Evolutionary conservation across 2,329 filamentous ascomycete genomes (phyloP), one percentile per base, ranked within the genome.

Genomic region (Neonectria hederae): DNA sequence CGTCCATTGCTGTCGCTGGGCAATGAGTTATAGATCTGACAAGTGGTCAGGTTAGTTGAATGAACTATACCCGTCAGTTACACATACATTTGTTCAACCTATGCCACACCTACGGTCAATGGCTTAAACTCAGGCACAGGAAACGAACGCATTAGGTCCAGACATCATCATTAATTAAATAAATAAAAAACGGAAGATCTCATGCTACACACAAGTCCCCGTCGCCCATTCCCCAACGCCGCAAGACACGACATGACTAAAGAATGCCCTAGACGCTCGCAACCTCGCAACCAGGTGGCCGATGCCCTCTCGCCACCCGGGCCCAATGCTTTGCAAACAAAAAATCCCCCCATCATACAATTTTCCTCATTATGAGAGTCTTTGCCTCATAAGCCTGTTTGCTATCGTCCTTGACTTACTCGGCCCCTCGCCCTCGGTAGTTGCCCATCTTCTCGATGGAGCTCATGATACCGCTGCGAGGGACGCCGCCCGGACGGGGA

Each of bases 361-460:
- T 68, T 64, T 65, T 65, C 69, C 64, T 68, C 68, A 52, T 58
- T 62, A 58, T 72, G 64, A 71, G 57, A 72, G 59, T 72, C 72
- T 54, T 63, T 55, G 57, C 63, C 54, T 62, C 65, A 58, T 63
- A 42, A 40, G 57, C 60, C 62, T 56, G 14, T 61, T 61, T 21
- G 38, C 52, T 43, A 49, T 32, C 24, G 40, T 42, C 48, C 22
- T 35, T 22, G n/a, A 45, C 38, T 65, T 66, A 76, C 59, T 77
- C 75, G 19, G 64, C 69, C 28, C 65, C 81, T 45, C 83, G 80
- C 9, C 83, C 81, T 14, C 84, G 77, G 69, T 88, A 83, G 71
- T 84, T 89, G 10, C 93, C 93, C 93, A 97, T 97, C 79, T 90
- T 89, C 83, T 97, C 93, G 76, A 97, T 96, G 19, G 91, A 93